Percentiles rank a stretch among this genome's conserved stretches.
Conservation (phyloP, 139 green algal genomes). For the Tetraselmis striata region DNA sequence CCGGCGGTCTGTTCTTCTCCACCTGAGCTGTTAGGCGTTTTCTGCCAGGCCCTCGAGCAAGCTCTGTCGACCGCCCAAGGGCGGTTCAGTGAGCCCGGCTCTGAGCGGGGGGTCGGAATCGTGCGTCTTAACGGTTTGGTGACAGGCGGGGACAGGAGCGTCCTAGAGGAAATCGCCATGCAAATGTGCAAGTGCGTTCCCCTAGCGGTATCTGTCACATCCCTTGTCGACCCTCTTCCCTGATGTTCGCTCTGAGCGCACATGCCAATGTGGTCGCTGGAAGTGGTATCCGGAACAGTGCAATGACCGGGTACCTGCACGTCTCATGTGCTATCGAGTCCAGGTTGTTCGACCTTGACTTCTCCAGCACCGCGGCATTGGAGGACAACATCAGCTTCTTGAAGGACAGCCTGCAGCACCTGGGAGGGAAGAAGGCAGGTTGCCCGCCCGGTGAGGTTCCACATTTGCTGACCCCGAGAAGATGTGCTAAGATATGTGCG, state of each 20-base stretch:
- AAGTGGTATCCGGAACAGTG: too few species aligned
- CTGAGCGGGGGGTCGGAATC: constrained; percentile 47
- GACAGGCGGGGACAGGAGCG: constrained; percentile 60
- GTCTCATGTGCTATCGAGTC: constrained; percentile 5
- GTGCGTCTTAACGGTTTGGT: constrained; percentile 62
- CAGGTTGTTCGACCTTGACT: constrained; percentile 29
- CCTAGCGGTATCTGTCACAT: too few species aligned
- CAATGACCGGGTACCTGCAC: too few species aligned
- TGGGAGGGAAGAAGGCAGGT: constrained; percentile 35
- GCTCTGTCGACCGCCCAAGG: constrained; percentile 23
- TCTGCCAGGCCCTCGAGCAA: constrained; percentile 53
- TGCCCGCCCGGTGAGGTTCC: neutral
- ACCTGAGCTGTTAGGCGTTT: too few species aligned
- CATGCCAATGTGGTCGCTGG: too few species aligned
- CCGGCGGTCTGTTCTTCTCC: constrained; percentile 1
- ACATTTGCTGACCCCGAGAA: too few species aligned
- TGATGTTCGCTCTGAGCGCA: too few species aligned
- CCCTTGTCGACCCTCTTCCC: too few species aligned
- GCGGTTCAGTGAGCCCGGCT: constrained; percentile 23
- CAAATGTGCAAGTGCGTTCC: constrained; percentile 57
- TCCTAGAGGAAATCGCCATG: constrained; percentile 62
- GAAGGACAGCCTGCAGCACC: constrained; percentile 46
- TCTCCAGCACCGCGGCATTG: constrained; percentile 39
- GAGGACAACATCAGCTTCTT: constrained; percentile 78
- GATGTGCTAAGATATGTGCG: too few species aligned